Base-by-base conservation (phyloP, 768 basidiomycete species). In the Auriscalpium vulgare region DNA sequence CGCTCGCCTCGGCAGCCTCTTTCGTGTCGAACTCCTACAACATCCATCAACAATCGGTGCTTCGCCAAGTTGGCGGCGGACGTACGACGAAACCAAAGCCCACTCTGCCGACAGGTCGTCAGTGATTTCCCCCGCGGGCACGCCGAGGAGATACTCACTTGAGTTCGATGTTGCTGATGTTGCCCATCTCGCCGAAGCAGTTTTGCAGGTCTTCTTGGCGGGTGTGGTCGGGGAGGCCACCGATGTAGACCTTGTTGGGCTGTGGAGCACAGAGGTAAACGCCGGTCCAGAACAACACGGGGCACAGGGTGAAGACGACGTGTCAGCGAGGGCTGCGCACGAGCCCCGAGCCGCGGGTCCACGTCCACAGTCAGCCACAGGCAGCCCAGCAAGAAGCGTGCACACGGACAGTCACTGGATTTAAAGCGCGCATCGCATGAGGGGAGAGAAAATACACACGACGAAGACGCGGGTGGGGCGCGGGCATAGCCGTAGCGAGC, bases 241-340 rank as follows among this genome's bases (percentile, higher is more conserved):
- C 91, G 68, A 94, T 83, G 69, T 94, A 94, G 71, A 94, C 85
- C 75, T 94, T 94, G 75, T 91, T 91, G 76, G 89, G 86, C 89
- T 92, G 80, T 75, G 77, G 75, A 76, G 79, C 77, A 81, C 74
- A 82, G 77, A 71, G 29, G 79, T 84, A 75, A 85, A 80, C 74
- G 72, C 75, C 78, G 65, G 78, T 69, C 69, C 70, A 74, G 73
- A 79, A 74, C 29, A 29, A 29, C 29, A 29, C 29, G 29, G 29
- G 29, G 29, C 29, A 78, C 69, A 74, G 69, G 70, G 71, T 68
- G 63, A 69, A 53, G 40, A 59, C 4, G 54, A 59, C 56, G 17
- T 67, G 76, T 75, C 75, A 74, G 78, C 66, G 70, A 74, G 68
- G 75, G 78, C 71, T 75, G 75, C 70, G 71, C 56, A 36, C 57